Percentiles rank a stretch among this genome's conserved stretches.
These are phyloP conservation scores for Citrus australasica DNA, from an alignment of 345 rosid species.

Conservation along the genomic window DNA sequence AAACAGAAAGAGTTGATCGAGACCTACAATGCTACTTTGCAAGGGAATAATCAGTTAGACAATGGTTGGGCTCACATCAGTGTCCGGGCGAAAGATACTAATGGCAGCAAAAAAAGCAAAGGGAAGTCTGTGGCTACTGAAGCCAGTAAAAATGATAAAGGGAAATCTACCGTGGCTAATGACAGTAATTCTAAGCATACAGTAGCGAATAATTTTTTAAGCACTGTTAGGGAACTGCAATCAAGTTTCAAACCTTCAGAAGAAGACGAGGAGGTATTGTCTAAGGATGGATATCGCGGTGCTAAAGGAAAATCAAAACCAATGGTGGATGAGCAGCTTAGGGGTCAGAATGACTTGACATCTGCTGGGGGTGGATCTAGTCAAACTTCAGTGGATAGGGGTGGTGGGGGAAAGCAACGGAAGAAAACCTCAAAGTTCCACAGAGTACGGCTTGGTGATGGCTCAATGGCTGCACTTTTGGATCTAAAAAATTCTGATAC, in stretches of 20 bases:
- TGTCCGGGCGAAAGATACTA: slow-evolving; percentile 21
- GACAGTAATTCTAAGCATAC: slow-evolving; percentile 35
- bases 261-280: slow-evolving; percentile 50
- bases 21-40: slow-evolving; percentile 46
- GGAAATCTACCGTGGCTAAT: slow-evolving; percentile 39
- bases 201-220: slow-evolving; percentile 56
- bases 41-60: slow-evolving; percentile 24
- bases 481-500: slow-evolving; percentile 41
- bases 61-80: slow-evolving; percentile 23
- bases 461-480: slow-evolving; percentile 59
- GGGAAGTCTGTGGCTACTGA: slow-evolving; percentile 35
- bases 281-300: slow-evolving; percentile 60
- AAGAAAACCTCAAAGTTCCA: slow-evolving; percentile 84
- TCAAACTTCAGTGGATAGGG: slow-evolving; percentile 25
- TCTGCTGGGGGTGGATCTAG: slow-evolving; percentile 29
- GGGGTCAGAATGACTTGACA: slow-evolving; percentile 17
- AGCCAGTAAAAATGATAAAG: slow-evolving; percentile 38
- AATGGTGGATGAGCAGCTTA: slow-evolving; percentile 25
- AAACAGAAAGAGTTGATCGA: slow-evolving; percentile 88
- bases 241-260: slow-evolving; percentile 40
- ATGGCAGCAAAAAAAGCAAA: slow-evolving; percentile 33
- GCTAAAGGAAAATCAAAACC: slow-evolving; percentile 49
- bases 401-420: slow-evolving; percentile 47
- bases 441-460: slow-evolving; percentile 72
- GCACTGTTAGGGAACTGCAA: slow-evolving; percentile 57